Conservation (phyloP, 139 green algal species). For the Yamagishiella unicocca region DNA sequence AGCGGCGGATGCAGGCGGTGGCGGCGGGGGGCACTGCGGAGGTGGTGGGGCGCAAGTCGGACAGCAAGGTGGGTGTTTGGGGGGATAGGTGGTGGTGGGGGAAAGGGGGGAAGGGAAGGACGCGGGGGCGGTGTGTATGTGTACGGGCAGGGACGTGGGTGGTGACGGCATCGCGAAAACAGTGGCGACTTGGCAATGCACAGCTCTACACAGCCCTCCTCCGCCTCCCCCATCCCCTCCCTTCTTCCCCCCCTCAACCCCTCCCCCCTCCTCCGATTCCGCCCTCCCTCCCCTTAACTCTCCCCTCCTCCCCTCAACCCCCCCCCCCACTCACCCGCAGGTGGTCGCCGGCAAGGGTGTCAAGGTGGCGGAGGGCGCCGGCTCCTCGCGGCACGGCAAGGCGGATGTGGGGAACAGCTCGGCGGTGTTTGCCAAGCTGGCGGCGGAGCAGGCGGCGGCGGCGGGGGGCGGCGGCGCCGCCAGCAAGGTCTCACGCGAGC, state of each 20-base stretch:
- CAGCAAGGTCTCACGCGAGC: constrained; percentile 9
- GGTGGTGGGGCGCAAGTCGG: constrained; percentile 70
- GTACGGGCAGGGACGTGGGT: neutral
- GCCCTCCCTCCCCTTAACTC: neutral
- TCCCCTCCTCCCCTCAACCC: neutral
- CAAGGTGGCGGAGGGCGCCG: constrained; percentile 45
- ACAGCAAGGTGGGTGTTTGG: constrained; percentile 11
- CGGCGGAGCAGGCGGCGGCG: constrained; percentile 60
- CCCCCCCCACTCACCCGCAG: neutral
- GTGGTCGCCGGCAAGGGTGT: constrained; percentile 53
- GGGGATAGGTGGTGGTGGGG: neutral
- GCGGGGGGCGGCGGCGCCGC: neutral
- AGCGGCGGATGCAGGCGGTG: constrained; percentile 44
- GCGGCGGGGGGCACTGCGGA: constrained; percentile 53
- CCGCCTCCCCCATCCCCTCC: neutral
- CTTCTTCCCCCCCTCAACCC: neutral
- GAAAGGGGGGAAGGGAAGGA: neutral
- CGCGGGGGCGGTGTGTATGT: neutral
- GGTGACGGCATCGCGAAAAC: neutral
- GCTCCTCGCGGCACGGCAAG: constrained; percentile 32
- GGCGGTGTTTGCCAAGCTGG: constrained; percentile 78
- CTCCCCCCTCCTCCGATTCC: too few relatives aligned
- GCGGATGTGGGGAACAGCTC: constrained; percentile 69
- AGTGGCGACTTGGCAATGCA: too few relatives aligned
- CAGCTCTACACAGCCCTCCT: neutral